Conservation (phyloP, 2,329 filamentous ascomycete species). For the Penicillium vulpinum region DNA sequence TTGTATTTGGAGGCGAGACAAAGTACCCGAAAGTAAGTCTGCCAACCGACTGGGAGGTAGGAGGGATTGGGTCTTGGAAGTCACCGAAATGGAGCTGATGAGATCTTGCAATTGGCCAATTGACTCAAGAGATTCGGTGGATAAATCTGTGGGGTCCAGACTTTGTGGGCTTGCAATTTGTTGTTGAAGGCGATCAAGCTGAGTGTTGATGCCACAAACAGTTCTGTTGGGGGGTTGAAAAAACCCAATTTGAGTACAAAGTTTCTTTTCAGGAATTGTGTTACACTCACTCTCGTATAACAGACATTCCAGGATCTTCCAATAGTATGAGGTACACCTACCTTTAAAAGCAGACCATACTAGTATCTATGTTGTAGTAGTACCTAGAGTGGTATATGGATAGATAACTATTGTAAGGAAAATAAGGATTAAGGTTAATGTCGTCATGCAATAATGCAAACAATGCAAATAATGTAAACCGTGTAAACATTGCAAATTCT, state of each 20-base stretch:
- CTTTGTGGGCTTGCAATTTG: slow-evolving; percentile 19
- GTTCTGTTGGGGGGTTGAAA: slow-evolving; percentile 45
- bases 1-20: slow-evolving; percentile 45
- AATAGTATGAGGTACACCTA: neutral
- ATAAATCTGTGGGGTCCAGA: slow-evolving; percentile 25
- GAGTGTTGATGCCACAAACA: slow-evolving; percentile 57
- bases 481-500: neutral
- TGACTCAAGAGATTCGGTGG: slow-evolving; percentile 9
- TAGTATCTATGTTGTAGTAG: too few species aligned
- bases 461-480: neutral
- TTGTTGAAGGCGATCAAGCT: slow-evolving; percentile 59
- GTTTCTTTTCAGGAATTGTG: neutral
- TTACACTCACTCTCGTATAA: slow-evolving; percentile 24
- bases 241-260: neutral
- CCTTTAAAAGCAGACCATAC: neutral
- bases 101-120: slow-evolving; percentile 63
- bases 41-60: slow-evolving; percentile 63
- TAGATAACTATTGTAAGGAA: neutral
- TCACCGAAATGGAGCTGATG: slow-evolving; percentile 69
- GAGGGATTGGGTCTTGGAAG: slow-evolving; percentile 63
- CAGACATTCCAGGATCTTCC: slow-evolving; percentile 18
- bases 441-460: neutral
- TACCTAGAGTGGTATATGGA: neutral
- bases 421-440: neutral
- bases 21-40: slow-evolving; percentile 53